Conservation (phyloP, 352 stramenopile species). For the Globisporangium radiosum region DNA sequence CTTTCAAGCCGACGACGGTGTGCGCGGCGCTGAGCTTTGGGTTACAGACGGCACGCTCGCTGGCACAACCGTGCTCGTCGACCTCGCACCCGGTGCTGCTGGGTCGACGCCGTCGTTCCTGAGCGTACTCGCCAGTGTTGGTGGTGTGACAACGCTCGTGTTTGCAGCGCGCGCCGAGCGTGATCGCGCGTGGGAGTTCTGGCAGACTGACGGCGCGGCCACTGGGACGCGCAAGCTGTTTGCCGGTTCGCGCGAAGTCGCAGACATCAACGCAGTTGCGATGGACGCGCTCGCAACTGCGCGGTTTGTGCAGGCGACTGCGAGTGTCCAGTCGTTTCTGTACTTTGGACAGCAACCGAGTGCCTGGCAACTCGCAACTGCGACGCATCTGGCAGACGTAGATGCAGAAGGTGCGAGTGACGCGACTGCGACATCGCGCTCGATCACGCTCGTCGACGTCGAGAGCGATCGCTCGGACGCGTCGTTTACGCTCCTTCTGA, state of each 20-base stretch:
- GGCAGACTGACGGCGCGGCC: slow-evolving; percentile 43
- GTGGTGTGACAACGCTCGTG: slow-evolving; percentile 1
- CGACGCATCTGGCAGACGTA: too few relatives aligned
- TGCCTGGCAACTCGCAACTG: too few relatives aligned
- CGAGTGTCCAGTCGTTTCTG: slow-evolving; percentile 13
- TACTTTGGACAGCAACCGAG: slow-evolving; percentile 16
- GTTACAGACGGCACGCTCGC: slow-evolving; percentile 39
- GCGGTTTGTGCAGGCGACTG: slow-evolving; percentile 7
- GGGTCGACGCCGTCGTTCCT: slow-evolving; percentile 35
- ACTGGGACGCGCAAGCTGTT: slow-evolving; percentile 30
- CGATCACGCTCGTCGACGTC: background rate
- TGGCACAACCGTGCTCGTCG: slow-evolving; percentile 47
- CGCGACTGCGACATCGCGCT: background rate
- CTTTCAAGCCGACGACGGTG: slow-evolving; percentile 82
- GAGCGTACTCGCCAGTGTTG: slow-evolving; percentile 16
- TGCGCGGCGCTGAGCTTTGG: slow-evolving; percentile 78
- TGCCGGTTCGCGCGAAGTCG: slow-evolving; percentile 24
- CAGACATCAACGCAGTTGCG: slow-evolving; percentile 20
- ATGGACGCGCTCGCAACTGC: slow-evolving; percentile 20
- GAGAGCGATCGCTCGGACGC: background rate
- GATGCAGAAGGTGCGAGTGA: too few relatives aligned
- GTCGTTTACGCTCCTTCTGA: slow-evolving; percentile 21
- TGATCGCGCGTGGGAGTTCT: slow-evolving; percentile 36
- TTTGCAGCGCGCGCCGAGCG: slow-evolving; percentile 34
- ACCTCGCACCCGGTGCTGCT: slow-evolving; percentile 43